These are phyloP conservation scores for Flagelloscypha sp. DNA, from an alignment of 768 basidiomycete species.

Conservation along the genomic window DNA sequence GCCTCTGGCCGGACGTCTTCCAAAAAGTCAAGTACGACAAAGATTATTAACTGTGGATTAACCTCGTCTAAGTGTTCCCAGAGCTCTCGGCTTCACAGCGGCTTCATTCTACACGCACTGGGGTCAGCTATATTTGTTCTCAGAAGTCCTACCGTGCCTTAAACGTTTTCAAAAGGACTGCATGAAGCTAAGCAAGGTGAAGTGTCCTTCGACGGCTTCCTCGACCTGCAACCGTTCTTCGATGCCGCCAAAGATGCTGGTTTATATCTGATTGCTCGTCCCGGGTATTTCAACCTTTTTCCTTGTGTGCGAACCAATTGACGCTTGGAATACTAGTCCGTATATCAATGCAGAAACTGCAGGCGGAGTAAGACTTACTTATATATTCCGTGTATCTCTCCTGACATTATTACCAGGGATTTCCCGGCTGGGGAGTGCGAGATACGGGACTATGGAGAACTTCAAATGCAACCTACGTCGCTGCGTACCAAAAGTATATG, in stretches of 20 bases:
- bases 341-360: conserved; percentile 43
- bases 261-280: conserved; percentile 47
- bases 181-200: conserved; percentile 38
- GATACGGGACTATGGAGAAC: conserved; percentile 40
- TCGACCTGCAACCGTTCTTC: conserved; percentile 44
- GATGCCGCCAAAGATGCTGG: conserved; percentile 47
- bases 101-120: conserved; percentile 37
- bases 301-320: not conserved
- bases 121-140: conserved; percentile 43
- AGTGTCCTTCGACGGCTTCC: conserved; percentile 46
- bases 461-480: conserved; percentile 29
- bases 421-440: conserved; percentile 50
- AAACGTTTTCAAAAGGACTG: too few relatives aligned
- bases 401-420: conserved; percentile 47
- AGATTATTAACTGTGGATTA: not conserved
- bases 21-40: conserved; percentile 34
- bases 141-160: too few relatives aligned
- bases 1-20: conserved; percentile 34
- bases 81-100: conserved; percentile 35
- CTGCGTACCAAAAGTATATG: conserved; percentile 44
- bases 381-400: conserved; percentile 23
- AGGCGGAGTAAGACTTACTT: conserved; percentile 20
- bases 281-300: conserved; percentile 25
- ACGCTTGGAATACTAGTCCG: conserved; percentile 18
- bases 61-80: too few relatives aligned